Conservation (phyloP, 2,329 filamentous ascomycete species). For the Trichophyton verrucosum region DNA sequence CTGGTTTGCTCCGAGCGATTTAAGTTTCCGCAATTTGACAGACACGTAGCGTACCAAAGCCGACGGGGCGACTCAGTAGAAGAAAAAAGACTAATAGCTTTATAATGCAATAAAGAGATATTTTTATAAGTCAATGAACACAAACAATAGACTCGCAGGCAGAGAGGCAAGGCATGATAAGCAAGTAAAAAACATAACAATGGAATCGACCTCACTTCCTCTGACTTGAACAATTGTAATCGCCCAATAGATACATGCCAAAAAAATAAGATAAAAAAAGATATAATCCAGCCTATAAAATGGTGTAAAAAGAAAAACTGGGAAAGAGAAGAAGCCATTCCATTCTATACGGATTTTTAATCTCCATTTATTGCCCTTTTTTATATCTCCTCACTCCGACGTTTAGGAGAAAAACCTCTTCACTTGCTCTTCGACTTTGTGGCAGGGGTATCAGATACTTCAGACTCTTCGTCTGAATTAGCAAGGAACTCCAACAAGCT, state of each 20-base stretch:
- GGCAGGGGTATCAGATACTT: background rate
- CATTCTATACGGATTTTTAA: background rate
- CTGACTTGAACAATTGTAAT: background rate
- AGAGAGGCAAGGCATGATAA: background rate
- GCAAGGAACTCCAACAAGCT: constrained; percentile 36
- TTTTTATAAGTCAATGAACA: background rate
- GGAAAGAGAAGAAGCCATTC: background rate
- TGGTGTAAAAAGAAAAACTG: background rate
- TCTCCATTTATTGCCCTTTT: background rate
- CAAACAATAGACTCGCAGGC: background rate
- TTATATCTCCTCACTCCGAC: background rate
- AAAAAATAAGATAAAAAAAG: background rate
- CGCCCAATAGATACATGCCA: background rate
- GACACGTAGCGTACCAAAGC: background rate
- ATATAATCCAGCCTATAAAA: background rate
- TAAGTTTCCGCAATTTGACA: background rate
- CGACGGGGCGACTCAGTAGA: too few species aligned
- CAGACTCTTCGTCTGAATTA: constrained; percentile 30
- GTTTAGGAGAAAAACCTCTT: background rate
- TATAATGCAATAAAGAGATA: background rate
- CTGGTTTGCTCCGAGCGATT: too few species aligned
- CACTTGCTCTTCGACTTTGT: background rate
- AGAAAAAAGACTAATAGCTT: background rate
- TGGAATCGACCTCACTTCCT: background rate
- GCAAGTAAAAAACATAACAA: background rate